Evolutionary conservation across 352 stramenopile genomes (phyloP), one percentile per base, ranked within the genome.

Genomic region (Plasmopara muralis): DNA sequence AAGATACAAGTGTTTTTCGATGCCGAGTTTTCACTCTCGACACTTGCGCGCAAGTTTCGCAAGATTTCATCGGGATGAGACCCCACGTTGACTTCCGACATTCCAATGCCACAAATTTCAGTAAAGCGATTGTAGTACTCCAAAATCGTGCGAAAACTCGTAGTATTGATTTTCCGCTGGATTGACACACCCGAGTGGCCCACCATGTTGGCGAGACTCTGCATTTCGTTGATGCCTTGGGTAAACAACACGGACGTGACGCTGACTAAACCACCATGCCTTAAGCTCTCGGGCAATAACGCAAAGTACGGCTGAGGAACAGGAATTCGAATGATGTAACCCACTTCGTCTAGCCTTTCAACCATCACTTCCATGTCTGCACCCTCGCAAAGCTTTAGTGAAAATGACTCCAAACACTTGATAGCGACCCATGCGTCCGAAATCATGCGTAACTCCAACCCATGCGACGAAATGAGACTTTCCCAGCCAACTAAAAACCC

Each of bases 361-460:
- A 90, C 60, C 35, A 79, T 48, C 20, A 87, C 71, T n/a, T 80
- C 74, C 35, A 66, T 63, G 12, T 55, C 45, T 33, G 56, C 60
- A 1, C 53, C 62, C 39, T 86, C 68, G 43, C 71, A 60, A 0
- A 97, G 66, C 69, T 90, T 74, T 53, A 94, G 90, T 0, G 79
- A 78, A 45, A 94, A 90, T 9, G 76, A 86, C 50, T 92, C 81
- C 14, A 94, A 60, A 39, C 80, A 94, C 62, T 95, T 90, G 50
- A 93, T 91, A 5, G 88, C 85, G 13, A 94, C 83, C 71, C 78
- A 92, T 4, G 90, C 74, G 47, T 97, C 89, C 15, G 87, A 89
- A 29, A 98, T 83, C 95, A 98, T 98, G 40, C 83, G 87, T 31
- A 98, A 56, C 54, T 98, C 95, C 56, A 97, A 97, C 25, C 93